phyloP scores from a whole-genome alignment of 345 rosid genomes.

The Eucalyptus polyanthemos region DNA sequence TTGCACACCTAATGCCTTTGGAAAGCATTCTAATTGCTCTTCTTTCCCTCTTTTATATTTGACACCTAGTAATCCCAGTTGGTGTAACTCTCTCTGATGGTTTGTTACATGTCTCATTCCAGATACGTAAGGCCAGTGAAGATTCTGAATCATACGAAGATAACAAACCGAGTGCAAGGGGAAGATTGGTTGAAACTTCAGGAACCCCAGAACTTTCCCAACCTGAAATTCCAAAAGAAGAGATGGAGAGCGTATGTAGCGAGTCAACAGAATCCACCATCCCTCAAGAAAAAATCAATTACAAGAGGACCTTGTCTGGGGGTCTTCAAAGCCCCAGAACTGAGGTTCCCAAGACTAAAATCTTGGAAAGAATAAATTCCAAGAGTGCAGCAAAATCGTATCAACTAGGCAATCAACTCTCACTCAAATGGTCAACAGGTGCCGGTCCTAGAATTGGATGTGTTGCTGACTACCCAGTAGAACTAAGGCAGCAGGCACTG shows the following conservation, averaged over 20 bases:
- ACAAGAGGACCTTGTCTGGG: slow-evolving; percentile 68
- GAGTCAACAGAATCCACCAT: slow-evolving; percentile 9
- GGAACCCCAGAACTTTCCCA: background rate
- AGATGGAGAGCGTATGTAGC: background rate
- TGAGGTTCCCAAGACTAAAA: slow-evolving; percentile 41
- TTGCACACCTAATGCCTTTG: background rate
- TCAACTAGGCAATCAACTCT: slow-evolving; percentile 73
- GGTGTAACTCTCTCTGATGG: background rate
- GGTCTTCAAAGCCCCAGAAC: slow-evolving; percentile 66
- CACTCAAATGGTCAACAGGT: slow-evolving; percentile 84
- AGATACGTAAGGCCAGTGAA: slow-evolving; percentile 56
- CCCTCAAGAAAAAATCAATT: slow-evolving; percentile 10
- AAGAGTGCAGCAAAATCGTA: slow-evolving; percentile 64
- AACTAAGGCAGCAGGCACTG: slow-evolving; percentile 70
- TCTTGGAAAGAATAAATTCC: slow-evolving; percentile 79
- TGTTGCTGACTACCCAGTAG: slow-evolving; percentile 76
- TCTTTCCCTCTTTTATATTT: background rate
- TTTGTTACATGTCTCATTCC: background rate
- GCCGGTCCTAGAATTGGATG: slow-evolving; percentile 96
- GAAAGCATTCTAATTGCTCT: background rate
- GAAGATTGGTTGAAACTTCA: background rate
- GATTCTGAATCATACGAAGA: slow-evolving; percentile 48
- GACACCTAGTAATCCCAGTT: too few relatives aligned
- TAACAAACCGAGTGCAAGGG: background rate
- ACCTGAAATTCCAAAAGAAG: slow-evolving; percentile 7